Base-by-base conservation (phyloP, 179 eudicot species). In the Carnegiea gigantea region DNA sequence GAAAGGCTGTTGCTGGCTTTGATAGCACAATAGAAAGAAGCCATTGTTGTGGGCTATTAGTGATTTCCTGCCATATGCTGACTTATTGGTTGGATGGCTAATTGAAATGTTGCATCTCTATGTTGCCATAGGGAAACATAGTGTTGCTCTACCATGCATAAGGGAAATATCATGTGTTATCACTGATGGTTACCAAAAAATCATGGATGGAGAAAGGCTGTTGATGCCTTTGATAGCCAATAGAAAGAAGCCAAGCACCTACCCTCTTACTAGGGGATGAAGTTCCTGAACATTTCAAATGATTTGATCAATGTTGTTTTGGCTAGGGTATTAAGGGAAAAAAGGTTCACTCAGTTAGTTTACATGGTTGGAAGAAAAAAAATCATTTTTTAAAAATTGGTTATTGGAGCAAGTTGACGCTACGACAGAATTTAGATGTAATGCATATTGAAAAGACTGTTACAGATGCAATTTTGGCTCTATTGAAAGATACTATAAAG, bases 401-500 rank as follows among this genome's bases (percentile, higher is more conserved):
- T 33, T 33, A 33, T 33, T 33, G 78, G 81, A 48, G 65, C 4
- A 65, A 40, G 21, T 24, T 77, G 17, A 73, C 73, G 18, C 1
- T 81, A 18, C 74, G 75, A 23, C 81, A 84, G 10, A 83, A 75
- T 70, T 40, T 83, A 9, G 86, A 83, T 76, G 46, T 79, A 15
- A 83, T 76, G 80, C 77, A 83, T 30, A 77, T 68, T 2, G 76
- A 77, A 36, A 80, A 81, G 36, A 33, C 1, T 33, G 3, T 33
- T 33, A 1, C 0, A 33, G 36, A 33, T 33, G 36, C 36, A 33
- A 33, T 33, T 33, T 33, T 33, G 36, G 36, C 2, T 33, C 36
- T 2, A 3, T 33, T 33, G 36, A 33, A 33, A 33, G 36, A 3
- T 33, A 33, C 36, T 33, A 33, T 33, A 33, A 33, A 33, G 36